Evolutionary conservation across 345 rosid species (phyloP).

Genomic region (Salix brachista): DNA sequence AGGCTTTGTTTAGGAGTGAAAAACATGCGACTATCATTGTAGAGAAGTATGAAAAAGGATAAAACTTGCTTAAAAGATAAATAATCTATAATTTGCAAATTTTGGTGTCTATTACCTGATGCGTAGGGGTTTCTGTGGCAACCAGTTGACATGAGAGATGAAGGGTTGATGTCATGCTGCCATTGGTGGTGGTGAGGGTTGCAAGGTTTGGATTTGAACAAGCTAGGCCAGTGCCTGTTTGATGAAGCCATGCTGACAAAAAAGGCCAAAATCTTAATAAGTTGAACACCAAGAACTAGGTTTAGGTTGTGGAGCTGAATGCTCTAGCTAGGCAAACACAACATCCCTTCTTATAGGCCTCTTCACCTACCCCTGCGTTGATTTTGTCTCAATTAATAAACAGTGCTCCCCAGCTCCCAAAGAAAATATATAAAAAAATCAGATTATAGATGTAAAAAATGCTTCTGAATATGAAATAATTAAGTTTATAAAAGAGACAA

Average conservation of each 20-base stretch:
- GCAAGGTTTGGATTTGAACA: conserved; percentile 98
- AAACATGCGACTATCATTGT: not conserved
- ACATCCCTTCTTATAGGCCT: conserved; percentile 55
- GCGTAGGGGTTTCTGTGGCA: conserved; percentile 58
- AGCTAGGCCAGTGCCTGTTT: conserved; percentile 99
- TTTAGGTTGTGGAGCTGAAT: conserved; percentile 36
- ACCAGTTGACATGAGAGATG: conserved; percentile 44
- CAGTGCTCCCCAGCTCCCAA: conserved; percentile 12
- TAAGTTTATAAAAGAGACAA: conserved; percentile 11
- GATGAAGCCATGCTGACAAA: conserved; percentile 80
- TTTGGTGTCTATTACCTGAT: conserved; percentile 41
- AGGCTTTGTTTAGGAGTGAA: not conserved
- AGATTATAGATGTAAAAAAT: not conserved
- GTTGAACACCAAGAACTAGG: conserved; percentile 8
- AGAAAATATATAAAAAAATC: not conserved
- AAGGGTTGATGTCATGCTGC: conserved; percentile 80
- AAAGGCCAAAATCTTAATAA: not conserved
- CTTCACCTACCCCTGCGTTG: conserved; percentile 43
- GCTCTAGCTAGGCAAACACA: conserved; percentile 37
- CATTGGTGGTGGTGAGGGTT: conserved; percentile 66
- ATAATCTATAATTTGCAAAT: not conserved
- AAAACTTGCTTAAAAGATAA: not conserved
- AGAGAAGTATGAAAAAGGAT: not conserved
- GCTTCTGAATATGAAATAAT: not conserved
- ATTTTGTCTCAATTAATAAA: conserved; percentile 22